Evolutionary conservation across 192 early-diverging fungal genomes (phyloP).

Genomic region (Powellomyces hirtus): DNA sequence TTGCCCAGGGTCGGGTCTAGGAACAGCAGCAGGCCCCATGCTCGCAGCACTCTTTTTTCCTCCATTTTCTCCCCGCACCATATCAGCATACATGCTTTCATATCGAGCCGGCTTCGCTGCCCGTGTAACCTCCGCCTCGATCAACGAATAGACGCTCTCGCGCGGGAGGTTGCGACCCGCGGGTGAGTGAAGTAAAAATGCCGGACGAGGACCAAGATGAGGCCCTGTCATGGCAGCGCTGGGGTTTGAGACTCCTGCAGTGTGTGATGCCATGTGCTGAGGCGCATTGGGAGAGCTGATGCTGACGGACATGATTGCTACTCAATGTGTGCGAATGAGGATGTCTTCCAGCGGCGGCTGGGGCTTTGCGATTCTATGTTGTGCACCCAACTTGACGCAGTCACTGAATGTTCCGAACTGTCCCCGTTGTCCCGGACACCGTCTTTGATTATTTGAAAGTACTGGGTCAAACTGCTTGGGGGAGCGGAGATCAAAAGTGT

Average conservation of each 20-base stretch:
- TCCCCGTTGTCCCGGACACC: too few relatives aligned
- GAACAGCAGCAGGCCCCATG: conserved; percentile 51
- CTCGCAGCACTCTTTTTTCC: conserved; percentile 43
- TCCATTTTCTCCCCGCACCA: conserved; percentile 43
- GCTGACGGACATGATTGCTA: conserved; percentile 6
- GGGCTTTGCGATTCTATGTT: too few relatives aligned
- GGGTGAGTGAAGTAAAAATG: neutral
- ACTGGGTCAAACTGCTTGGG: too few relatives aligned
- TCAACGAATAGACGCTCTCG: conserved; percentile 52
- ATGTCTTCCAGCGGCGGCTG: too few relatives aligned
- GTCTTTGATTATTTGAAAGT: too few relatives aligned
- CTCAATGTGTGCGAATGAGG: too few relatives aligned
- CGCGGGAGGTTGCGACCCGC: neutral
- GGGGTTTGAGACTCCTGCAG: conserved; percentile 12
- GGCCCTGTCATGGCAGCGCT: conserved; percentile 25
- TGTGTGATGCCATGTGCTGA: conserved; percentile 11
- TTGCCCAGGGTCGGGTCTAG: conserved; percentile 29
- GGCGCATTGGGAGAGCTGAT: neutral
- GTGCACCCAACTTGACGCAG: too few relatives aligned
- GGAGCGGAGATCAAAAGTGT: too few relatives aligned
- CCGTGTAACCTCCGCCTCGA: conserved; percentile 39
- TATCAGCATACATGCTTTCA: conserved; percentile 41
- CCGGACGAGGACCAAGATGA: conserved; percentile 16
- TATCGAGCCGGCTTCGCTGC: conserved; percentile 44
- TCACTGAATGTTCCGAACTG: too few relatives aligned